Percentiles rank a stretch among this genome's conserved stretches.
These are phyloP conservation scores for Wickerhamomyces sp. DNA, from an alignment of 1,139 yeast species.

Conservation along the genomic window DNA sequence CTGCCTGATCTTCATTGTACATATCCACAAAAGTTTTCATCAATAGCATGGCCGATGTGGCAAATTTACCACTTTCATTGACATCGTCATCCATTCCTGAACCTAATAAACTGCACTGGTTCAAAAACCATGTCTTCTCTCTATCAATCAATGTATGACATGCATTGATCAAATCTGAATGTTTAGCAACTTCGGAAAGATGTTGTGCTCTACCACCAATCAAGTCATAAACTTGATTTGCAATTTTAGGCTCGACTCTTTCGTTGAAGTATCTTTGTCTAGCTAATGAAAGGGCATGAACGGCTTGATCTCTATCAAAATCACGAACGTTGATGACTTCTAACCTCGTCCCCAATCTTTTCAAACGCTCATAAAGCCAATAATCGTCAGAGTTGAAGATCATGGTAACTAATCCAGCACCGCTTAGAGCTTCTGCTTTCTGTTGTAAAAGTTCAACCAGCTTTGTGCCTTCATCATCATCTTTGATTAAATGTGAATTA, in stretches of 20 bases:
- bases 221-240: conserved; percentile 57
- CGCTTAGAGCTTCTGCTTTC: conserved; percentile 74
- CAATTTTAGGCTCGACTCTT: conserved; percentile 31
- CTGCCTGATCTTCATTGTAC: conserved; percentile 36
- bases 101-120: conserved; percentile 77
- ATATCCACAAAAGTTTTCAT: conserved; percentile 69
- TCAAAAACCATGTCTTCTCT: conserved; percentile 81
- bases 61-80: conserved; percentile 78
- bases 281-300: conserved; percentile 50
- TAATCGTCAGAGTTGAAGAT: conserved; percentile 80
- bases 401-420: conserved; percentile 71
- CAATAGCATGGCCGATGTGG: conserved; percentile 70
- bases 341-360: conserved; percentile 65
- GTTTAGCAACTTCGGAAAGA: conserved; percentile 67
- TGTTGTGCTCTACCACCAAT: conserved; percentile 88
- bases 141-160: conserved; percentile 69
- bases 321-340: conserved; percentile 72
- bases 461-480: conserved; percentile 62
- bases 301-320: conserved; percentile 50
- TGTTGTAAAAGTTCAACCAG: conserved; percentile 76
- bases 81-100: conserved; percentile 85
- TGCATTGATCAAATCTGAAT: conserved; percentile 53
- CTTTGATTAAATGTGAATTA: conserved; percentile 68
- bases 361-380: conserved; percentile 79
- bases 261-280: conserved; percentile 45